phyloP scores from a whole-genome alignment of 306 rosid species.

The Lathyrus sativus region DNA sequence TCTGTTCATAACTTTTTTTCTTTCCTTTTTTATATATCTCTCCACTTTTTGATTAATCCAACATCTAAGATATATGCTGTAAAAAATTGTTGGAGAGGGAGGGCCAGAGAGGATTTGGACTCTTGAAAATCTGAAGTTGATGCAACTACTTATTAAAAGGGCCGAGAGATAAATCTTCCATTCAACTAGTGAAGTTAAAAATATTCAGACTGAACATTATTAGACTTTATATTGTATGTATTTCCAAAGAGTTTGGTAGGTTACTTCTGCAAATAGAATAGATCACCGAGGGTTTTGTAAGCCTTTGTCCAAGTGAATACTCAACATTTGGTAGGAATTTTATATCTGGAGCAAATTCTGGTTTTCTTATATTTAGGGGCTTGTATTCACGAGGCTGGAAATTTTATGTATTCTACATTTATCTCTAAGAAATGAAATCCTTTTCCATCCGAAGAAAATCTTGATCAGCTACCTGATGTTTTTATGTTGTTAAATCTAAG shows the following conservation, averaged over 20 bases:
- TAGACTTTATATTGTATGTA: not conserved
- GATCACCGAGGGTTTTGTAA: slow-evolving; percentile 4
- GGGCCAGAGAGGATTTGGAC: not conserved
- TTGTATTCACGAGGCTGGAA: not conserved
- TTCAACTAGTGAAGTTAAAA: slow-evolving; percentile 1
- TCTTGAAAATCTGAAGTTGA: not conserved
- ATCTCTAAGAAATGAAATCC: not conserved
- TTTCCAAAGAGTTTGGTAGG: not conserved
- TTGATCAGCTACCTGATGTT: not conserved
- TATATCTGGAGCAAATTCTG: not conserved
- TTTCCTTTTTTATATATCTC: not conserved
- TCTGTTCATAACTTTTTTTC: not conserved
- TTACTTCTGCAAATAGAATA: not conserved
- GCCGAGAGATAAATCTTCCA: slow-evolving; percentile 10
- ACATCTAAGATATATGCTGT: not conserved
- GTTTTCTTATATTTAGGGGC: not conserved
- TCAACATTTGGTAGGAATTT: not conserved
- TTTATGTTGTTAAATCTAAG: slow-evolving; percentile 16
- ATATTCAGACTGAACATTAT: not conserved
- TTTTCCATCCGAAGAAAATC: slow-evolving; percentile 22
- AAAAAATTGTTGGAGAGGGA: not conserved
- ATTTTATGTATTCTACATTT: not conserved
- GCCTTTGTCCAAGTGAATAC: not conserved
- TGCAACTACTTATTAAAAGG: not conserved
- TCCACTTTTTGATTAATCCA: not conserved